Conservation (phyloP, 257 asterid species). For the Solanum lycopersicoides region DNA sequence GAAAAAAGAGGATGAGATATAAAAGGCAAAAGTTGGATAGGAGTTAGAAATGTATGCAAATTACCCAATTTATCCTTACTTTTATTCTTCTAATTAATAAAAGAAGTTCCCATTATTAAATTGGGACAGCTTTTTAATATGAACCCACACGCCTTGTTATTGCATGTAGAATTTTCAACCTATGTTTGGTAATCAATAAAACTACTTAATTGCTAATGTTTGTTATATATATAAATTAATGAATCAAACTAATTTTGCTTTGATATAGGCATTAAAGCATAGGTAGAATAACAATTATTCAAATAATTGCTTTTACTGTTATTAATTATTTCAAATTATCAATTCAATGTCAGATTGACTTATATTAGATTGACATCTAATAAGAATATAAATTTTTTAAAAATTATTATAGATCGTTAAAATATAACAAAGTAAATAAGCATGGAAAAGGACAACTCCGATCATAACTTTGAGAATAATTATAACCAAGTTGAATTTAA, state of each 20-base stretch:
- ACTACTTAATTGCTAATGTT: too few relatives aligned
- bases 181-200: too few relatives aligned
- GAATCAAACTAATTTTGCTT: background rate
- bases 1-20: too few relatives aligned
- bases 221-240: too few relatives aligned
- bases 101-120: background rate
- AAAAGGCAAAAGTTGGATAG: constrained; percentile 63
- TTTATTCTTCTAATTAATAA: background rate
- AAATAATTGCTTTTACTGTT: too few relatives aligned
- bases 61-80: background rate
- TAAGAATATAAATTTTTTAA: too few relatives aligned
- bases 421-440: background rate
- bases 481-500: background rate
- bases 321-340: too few relatives aligned
- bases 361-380: too few relatives aligned
- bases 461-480: too few relatives aligned
- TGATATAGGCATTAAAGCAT: background rate
- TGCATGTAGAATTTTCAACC: background rate
- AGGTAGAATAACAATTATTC: background rate
- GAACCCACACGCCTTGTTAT: background rate
- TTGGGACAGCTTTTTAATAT: background rate
- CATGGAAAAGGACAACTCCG: too few relatives aligned
- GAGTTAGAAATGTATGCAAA: background rate
- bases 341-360: too few relatives aligned
- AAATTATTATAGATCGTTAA: too few relatives aligned